Conservation (phyloP, 2,329 filamentous ascomycete species). For the Cladophialophora bantiana region DNA sequence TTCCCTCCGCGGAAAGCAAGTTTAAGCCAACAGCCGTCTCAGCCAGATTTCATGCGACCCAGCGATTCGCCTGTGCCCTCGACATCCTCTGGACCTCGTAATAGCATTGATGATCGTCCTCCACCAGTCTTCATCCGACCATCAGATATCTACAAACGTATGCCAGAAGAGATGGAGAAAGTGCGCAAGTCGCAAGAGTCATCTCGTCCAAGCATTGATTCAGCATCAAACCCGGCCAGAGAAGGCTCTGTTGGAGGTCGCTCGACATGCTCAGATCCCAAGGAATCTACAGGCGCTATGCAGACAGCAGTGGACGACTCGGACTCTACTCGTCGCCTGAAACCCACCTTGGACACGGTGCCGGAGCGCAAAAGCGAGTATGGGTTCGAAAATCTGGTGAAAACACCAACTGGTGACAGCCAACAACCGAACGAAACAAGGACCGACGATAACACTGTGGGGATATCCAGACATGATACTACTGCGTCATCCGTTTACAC, state of each 20-base stretch:
- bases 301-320: constrained; percentile 42
- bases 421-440: constrained; percentile 26
- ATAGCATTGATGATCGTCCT: constrained; percentile 26
- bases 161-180: constrained; percentile 69
- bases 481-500: constrained; percentile 40
- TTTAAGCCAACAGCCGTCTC: constrained; percentile 55
- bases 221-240: constrained; percentile 36
- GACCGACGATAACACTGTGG: constrained; percentile 22
- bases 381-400: constrained; percentile 56
- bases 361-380: constrained; percentile 67
- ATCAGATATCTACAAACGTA: constrained; percentile 77
- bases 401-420: constrained; percentile 14
- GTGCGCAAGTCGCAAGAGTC: constrained; percentile 65
- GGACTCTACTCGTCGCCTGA: constrained; percentile 48
- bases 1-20: constrained; percentile 70
- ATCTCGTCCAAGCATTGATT: constrained; percentile 63
- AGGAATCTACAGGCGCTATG: constrained; percentile 15
- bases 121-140: constrained; percentile 67
- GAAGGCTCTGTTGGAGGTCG: constrained; percentile 33
- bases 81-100: not conserved
- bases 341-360: constrained; percentile 60
- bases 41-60: constrained; percentile 20
- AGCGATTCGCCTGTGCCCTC: constrained; percentile 13
- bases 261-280: constrained; percentile 40
- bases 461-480: constrained; percentile 33